phyloP scores from a whole-genome alignment of 306 rosid species.

The Vachellia pachyceras region DNA sequence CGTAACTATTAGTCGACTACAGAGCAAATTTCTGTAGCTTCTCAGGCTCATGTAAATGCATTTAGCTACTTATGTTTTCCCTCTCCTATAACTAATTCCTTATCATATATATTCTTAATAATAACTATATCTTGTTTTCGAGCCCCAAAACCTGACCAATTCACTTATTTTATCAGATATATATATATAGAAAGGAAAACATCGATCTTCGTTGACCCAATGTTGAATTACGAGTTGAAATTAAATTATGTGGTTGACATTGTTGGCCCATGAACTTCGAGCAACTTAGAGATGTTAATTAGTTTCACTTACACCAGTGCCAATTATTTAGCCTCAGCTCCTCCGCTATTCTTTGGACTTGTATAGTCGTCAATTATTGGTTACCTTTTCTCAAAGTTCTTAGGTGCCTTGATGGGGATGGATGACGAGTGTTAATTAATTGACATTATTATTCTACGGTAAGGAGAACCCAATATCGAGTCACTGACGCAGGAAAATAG shows the following conservation, averaged over 20 bases:
- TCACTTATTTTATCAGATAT: slow-evolving; percentile 24
- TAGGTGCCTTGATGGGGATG: slow-evolving; percentile 1
- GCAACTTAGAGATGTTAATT: neutral
- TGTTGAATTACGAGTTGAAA: slow-evolving; percentile 10
- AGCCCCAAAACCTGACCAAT: slow-evolving; percentile 11
- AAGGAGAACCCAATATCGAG: neutral
- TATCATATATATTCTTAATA: neutral
- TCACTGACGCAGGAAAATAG: neutral
- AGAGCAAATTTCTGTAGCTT: slow-evolving; percentile 38
- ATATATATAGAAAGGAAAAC: neutral
- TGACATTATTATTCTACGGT: slow-evolving; percentile 28
- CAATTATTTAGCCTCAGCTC: slow-evolving; percentile 25
- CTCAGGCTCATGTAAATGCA: slow-evolving; percentile 35
- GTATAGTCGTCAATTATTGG: slow-evolving; percentile 25
- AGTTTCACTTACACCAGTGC: neutral
- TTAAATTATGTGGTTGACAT: slow-evolving; percentile 21
- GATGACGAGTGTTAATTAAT: slow-evolving; percentile 17
- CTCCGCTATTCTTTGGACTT: neutral
- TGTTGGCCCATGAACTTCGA: neutral
- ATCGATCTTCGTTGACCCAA: neutral
- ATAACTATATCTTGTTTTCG: neutral
- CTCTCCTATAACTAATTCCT: slow-evolving; percentile 18
- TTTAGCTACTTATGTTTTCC: slow-evolving; percentile 10
- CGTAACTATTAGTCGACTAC: slow-evolving; percentile 43
- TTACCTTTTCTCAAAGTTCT: slow-evolving; percentile 17